Evolutionary conservation across 192 early-diverging fungal species (phyloP), one percentile per base, ranked within the genome.

Genomic region (Ambispora gerdemannii): DNA sequence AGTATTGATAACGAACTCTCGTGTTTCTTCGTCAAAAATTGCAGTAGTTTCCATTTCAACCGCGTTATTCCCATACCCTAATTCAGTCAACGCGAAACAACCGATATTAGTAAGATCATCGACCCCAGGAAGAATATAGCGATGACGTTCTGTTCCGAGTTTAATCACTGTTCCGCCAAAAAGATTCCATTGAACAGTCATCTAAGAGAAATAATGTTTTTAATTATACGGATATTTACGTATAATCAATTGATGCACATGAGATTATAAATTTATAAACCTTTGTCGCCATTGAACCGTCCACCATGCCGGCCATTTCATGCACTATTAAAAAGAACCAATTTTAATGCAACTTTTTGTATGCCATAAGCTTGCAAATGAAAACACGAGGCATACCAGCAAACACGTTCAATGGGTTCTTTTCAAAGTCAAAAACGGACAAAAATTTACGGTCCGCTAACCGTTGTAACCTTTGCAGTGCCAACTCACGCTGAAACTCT

Each of bases 41-140:
- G 90, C 84, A 25, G 84, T 84, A 15, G 90, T 89, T 73, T 90
- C 88, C 90, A 92, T 92, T 72, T 92, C 90, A 25, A 92, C 78
- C 27, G 90, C 90, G 59, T 92, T 92, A 75, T 92, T 92, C 24
- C 90, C 90, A 71, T 89, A 90, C 17, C 90, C 90, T 60, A 92
- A 71, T 77, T 92, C 90, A 35, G 90, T 92, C 61, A 92, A 71
- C 27, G 77, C 90, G 75, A 92, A 92, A 77, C 90, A 92, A 30
- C 90, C 90, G 53, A 90, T 82, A 28, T 83, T 77, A 3, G 84
- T 72, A 71, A 92, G 72, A 30, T 82, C 78, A 76, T 92, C 90
- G 53, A 88, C 83, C 31, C 82, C 82, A 25, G 82, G 76, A 27
- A 92, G 73, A 51, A 83, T 68, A 56, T 88, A 63, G 38, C 89